Conservation (phyloP, 192 early-diverging fungal genomes). For the Coemansia sp. region DNA sequence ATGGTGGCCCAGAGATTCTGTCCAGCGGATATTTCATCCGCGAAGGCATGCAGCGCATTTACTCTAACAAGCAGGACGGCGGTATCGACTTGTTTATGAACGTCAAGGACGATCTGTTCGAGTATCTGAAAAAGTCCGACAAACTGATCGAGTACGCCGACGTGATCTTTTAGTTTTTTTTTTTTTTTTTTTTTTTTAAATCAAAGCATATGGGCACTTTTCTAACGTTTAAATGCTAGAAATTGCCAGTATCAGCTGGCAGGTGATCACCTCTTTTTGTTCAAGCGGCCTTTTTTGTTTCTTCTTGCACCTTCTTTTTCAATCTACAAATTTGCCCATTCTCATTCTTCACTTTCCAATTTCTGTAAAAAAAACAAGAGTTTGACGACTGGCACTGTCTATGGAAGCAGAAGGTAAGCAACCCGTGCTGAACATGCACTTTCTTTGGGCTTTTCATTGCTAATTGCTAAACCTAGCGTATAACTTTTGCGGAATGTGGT, state of each 20-base stretch:
- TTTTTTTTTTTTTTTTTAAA: too few relatives aligned
- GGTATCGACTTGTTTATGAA: constrained; percentile 46
- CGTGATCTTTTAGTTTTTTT: constrained; percentile 28
- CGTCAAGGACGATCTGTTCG: constrained; percentile 27
- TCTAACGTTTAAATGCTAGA: neutral
- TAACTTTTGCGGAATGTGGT: neutral
- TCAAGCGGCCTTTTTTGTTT: constrained; percentile 6
- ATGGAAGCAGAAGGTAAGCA: constrained; percentile 43
- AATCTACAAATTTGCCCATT: neutral
- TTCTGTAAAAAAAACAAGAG: neutral
- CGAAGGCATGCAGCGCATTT: constrained; percentile 38
- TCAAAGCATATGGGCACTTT: neutral
- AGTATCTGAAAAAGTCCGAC: constrained; percentile 10
- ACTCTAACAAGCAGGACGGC: constrained; percentile 40
- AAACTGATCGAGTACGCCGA: constrained; percentile 33
- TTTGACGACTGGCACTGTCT: neutral
- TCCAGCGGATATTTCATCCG: constrained; percentile 29
- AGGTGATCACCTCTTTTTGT: constrained; percentile 3
- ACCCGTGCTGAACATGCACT: neutral
- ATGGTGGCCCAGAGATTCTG: constrained; percentile 26
- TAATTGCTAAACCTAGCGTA: neutral
- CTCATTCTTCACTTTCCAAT: neutral
- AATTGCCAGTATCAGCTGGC: neutral
- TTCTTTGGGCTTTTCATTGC: neutral
- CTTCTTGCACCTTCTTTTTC: neutral